Evolutionary conservation across 1,284 basidiomycete species (phyloP).

Genomic region (Ceratobasidium sp.): DNA sequence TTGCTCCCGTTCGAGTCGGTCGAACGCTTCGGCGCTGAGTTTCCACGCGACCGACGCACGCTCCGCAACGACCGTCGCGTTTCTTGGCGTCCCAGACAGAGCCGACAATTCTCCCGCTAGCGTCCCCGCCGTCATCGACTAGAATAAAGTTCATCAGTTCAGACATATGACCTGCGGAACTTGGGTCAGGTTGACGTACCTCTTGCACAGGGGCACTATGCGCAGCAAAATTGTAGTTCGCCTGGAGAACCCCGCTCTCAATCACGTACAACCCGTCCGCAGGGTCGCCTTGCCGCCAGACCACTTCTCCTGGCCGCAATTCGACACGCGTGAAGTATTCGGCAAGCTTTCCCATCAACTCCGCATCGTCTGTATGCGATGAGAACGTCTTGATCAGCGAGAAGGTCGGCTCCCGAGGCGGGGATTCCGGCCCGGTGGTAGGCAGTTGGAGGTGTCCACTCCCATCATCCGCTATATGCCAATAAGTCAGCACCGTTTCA

Average conservation of each 20-base stretch:
- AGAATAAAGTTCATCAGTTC: neutral
- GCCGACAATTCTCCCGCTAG: conserved; percentile 90
- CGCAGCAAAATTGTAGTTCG: conserved; percentile 81
- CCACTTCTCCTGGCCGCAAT: conserved; percentile 69
- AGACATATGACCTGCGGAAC: neutral
- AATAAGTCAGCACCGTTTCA: neutral
- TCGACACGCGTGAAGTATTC: conserved; percentile 79
- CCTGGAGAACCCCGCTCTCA: conserved; percentile 85
- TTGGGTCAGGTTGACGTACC: conserved; percentile 42
- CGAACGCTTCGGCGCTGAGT: conserved; percentile 70
- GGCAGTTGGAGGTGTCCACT: neutral
- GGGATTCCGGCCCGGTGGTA: conserved; percentile 41
- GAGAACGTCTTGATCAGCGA: conserved; percentile 84
- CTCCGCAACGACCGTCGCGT: conserved; percentile 89
- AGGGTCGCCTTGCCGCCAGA: conserved; percentile 83
- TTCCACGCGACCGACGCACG: conserved; percentile 84
- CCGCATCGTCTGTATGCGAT: conserved; percentile 67
- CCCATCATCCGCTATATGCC: conserved; percentile 21
- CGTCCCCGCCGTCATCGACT: conserved; percentile 91
- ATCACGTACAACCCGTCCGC: conserved; percentile 90
- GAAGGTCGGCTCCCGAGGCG: conserved; percentile 67
- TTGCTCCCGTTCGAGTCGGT: conserved; percentile 72
- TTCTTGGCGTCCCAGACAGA: conserved; percentile 79
- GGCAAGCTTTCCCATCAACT: conserved; percentile 64
- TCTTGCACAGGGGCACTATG: conserved; percentile 78